phyloP scores from a whole-genome alignment of 2,329 filamentous ascomycete species.

The Botrytis fragariae region DNA sequence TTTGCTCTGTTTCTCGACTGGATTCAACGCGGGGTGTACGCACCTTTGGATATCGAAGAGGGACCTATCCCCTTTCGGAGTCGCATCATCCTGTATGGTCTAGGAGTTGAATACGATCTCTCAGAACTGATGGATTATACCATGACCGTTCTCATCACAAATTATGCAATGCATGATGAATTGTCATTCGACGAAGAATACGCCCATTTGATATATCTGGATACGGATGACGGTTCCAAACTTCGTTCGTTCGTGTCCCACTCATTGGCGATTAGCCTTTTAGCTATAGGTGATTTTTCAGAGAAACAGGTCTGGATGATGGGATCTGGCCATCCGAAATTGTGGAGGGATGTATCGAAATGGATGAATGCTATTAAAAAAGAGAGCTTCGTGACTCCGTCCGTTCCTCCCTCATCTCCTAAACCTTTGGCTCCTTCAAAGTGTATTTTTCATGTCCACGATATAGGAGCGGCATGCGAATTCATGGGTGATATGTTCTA shows the following conservation, averaged over 20 bases:
- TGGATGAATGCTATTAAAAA: not conserved
- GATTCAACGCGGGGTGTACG: not conserved
- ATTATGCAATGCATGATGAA: not conserved
- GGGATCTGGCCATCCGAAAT: not conserved
- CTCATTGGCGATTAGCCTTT: not conserved
- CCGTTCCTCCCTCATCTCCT: not conserved
- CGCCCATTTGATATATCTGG: not conserved
- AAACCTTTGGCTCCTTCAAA: not conserved
- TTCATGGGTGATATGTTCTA: conserved; percentile 1
- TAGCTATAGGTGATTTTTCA: not conserved
- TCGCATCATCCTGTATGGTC: not conserved
- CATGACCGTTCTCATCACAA: conserved; percentile 1
- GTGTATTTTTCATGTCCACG: conserved; percentile 7
- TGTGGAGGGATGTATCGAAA: not conserved
- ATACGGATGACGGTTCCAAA: not conserved
- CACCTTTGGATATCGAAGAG: not conserved
- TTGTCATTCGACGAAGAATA: not conserved
- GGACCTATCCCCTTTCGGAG: not conserved
- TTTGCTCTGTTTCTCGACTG: conserved; percentile 1
- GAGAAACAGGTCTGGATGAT: not conserved
- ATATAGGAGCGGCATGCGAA: not conserved
- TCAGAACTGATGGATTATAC: not conserved
- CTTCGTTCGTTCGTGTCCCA: not conserved
- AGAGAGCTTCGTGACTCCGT: not conserved
- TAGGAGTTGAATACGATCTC: not conserved